phyloP scores from a whole-genome alignment of 2,329 filamentous ascomycete genomes.

The Xylariales sp. region DNA sequence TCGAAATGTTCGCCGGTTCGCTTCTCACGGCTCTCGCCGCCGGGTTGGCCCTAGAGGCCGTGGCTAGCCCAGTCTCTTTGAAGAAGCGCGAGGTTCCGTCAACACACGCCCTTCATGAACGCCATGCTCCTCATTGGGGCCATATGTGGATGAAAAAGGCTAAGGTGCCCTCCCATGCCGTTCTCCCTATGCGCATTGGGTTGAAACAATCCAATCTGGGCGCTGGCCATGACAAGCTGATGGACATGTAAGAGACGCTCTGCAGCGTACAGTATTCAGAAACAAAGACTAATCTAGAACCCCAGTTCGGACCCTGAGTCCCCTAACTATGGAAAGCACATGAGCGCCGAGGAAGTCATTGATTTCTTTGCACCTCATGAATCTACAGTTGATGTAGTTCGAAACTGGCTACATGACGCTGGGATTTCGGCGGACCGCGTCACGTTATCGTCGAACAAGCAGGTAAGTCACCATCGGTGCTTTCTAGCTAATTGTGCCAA shows the following conservation, averaged over 20 bases:
- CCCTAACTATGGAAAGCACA: slow-evolving; percentile 53
- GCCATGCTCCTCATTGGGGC: slow-evolving; percentile 45
- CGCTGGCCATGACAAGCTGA: slow-evolving; percentile 48
- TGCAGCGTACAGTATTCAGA: not conserved
- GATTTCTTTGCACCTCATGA: slow-evolving; percentile 53
- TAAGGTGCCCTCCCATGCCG: slow-evolving; percentile 40
- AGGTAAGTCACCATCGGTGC: slow-evolving; percentile 28
- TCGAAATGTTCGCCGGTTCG: slow-evolving; percentile 38
- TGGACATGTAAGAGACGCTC: slow-evolving; percentile 46
- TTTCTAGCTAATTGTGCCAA: not conserved
- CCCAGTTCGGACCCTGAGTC: slow-evolving; percentile 45
- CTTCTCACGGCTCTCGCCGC: slow-evolving; percentile 37
- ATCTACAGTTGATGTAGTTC: slow-evolving; percentile 50
- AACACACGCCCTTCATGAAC: slow-evolving; percentile 50
- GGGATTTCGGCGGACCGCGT: slow-evolving; percentile 47
- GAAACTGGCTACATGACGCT: slow-evolving; percentile 49
- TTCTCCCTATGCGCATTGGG: slow-evolving; percentile 52
- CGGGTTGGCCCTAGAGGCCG: slow-evolving; percentile 38
- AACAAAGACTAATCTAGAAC: slow-evolving; percentile 22
- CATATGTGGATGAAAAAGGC: slow-evolving; percentile 45
- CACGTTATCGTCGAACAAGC: slow-evolving; percentile 44
- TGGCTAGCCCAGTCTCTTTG: slow-evolving; percentile 35
- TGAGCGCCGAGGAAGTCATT: slow-evolving; percentile 52
- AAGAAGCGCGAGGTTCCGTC: slow-evolving; percentile 39
- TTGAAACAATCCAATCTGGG: slow-evolving; percentile 49